A percentile compares a stretch with the other conserved stretches of the same genome.
Evolutionary conservation across 768 basidiomycete species (phyloP).

Genomic region (Punctularia strigosozonata): DNA sequence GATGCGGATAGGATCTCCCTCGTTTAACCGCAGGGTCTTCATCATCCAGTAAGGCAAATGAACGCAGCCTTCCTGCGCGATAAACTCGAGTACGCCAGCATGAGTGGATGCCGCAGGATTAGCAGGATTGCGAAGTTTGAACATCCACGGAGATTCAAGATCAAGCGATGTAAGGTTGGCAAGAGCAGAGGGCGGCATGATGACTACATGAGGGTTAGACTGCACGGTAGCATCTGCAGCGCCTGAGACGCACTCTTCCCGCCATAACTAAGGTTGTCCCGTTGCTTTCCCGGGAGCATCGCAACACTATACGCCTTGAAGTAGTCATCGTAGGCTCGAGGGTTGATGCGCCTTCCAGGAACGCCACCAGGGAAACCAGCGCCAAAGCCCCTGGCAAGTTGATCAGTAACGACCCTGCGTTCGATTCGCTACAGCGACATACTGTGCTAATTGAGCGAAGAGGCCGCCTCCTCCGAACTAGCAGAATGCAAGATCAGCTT

Average conservation of each 20-base stretch:
- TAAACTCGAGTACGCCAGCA: conserved; percentile 97
- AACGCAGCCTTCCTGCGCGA: conserved; percentile 91
- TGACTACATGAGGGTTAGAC: conserved; percentile 40
- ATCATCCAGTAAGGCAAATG: conserved; percentile 99
- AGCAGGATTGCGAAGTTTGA: conserved; percentile 85
- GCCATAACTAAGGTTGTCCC: conserved; percentile 90
- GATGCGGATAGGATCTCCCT: conserved; percentile 92
- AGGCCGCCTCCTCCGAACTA: conserved; percentile 53
- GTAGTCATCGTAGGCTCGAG: conserved; percentile 82
- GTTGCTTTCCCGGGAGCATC: conserved; percentile 77
- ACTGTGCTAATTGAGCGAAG: conserved; percentile 59
- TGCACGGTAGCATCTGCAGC: conserved; percentile 5
- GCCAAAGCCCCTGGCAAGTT: conserved; percentile 35
- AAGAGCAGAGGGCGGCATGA: conserved; percentile 94
- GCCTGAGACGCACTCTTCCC: conserved; percentile 76
- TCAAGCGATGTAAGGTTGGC: conserved; percentile 82
- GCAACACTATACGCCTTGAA: conserved; percentile 92
- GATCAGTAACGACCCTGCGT: conserved; percentile 2
- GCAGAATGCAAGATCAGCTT: no score
- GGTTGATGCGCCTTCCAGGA: conserved; percentile 37
- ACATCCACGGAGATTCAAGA: conserved; percentile 90
- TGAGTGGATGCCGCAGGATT: conserved; percentile 83
- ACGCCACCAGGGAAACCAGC: conserved; percentile 36
- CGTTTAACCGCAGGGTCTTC: conserved; percentile 85
- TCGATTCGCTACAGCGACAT: conserved; percentile 1